Base-by-base conservation (phyloP, 2,329 filamentous ascomycete species). In the Elsinoe australis region DNA sequence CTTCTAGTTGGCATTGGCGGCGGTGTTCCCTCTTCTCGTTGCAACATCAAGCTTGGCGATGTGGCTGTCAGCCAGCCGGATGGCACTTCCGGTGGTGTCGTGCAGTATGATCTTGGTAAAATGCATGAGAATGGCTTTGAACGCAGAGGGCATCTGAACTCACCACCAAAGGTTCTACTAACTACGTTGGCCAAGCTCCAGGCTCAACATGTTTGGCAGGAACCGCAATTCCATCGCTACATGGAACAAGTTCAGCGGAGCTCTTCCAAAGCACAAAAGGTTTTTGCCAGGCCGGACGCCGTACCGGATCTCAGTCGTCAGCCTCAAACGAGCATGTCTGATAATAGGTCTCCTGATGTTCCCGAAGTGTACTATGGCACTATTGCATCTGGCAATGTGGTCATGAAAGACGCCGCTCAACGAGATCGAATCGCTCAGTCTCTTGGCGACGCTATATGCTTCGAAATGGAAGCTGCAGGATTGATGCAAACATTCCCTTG, bases 381-480 rank as follows among this genome's bases (percentile, higher is more conserved):
- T 0, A 60, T 71, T 1, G 68, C 59, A 3, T 70, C 66, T 1
- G 66, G 62, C 8, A 62, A 71, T 42, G 59, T 19, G 9, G 15
- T 52, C 9, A 42, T 52, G 9, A 52, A 47, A 22, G 47, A 52
- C 26, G 50, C 31, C 9, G 28, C 3, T 2, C n/a, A 26, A 7
- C 18, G 50, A 10, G 47, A 52, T 21, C 18, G 12, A n/a, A 28
- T 49, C 2, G 32, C 39, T 4, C 8, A 12, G n/a, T n/a, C n/a
- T 12, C 9, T 9, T 10, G 12, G 58, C 49, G 41, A 24, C 12
- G 14, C 50, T 2, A 4, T 52, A 1, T 54, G 52, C 19, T 48
- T 54, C 22, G 52, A 54, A 21, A 54, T 52, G 49, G 57, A 56
- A 34, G 53, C 53, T 1, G 49, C 49, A 12, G 49, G 45, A 1